phyloP scores from a whole-genome alignment of 495 filamentous ascomycete species.

The Penicillium ucsense region DNA sequence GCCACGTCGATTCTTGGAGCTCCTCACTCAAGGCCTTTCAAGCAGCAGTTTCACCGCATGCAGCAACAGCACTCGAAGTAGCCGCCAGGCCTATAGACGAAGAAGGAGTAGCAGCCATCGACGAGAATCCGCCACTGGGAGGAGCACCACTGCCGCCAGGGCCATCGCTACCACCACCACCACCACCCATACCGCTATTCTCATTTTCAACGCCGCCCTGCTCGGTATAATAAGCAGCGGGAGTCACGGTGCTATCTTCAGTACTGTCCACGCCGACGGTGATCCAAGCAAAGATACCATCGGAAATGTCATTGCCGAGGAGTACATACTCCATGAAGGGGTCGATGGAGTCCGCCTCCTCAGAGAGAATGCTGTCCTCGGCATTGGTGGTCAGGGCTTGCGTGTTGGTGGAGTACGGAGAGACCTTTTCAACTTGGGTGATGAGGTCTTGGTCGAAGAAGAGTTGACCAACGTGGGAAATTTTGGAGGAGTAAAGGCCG shows the following conservation, averaged over 20 bases:
- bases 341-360: slow-evolving; percentile 43
- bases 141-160: slow-evolving; percentile 5
- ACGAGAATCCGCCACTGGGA: not conserved
- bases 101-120: too few species aligned
- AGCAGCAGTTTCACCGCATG: too few species aligned
- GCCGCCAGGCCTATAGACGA: too few species aligned
- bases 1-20: too few species aligned
- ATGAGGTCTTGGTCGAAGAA: slow-evolving; percentile 53
- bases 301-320: slow-evolving; percentile 17
- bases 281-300: slow-evolving; percentile 31
- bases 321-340: slow-evolving; percentile 46
- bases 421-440: slow-evolving; percentile 30
- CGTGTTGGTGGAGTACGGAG: slow-evolving; percentile 49
- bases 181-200: slow-evolving; percentile 13
- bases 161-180: not conserved
- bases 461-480: slow-evolving; percentile 49
- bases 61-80: too few species aligned
- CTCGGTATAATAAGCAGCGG: slow-evolving; percentile 26
- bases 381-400: slow-evolving; percentile 40
- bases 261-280: slow-evolving; percentile 23
- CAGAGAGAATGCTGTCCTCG: slow-evolving; percentile 38
- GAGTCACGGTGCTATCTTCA: slow-evolving; percentile 14
- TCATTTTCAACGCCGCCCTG: slow-evolving; percentile 28
- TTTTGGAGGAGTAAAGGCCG: slow-evolving; percentile 18
- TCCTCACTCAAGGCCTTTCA: too few species aligned